Evolutionary conservation across 139 green algal genomes (phyloP), one percentile per base, ranked within the genome.

Genomic region (Haematococcus lacustris): DNA sequence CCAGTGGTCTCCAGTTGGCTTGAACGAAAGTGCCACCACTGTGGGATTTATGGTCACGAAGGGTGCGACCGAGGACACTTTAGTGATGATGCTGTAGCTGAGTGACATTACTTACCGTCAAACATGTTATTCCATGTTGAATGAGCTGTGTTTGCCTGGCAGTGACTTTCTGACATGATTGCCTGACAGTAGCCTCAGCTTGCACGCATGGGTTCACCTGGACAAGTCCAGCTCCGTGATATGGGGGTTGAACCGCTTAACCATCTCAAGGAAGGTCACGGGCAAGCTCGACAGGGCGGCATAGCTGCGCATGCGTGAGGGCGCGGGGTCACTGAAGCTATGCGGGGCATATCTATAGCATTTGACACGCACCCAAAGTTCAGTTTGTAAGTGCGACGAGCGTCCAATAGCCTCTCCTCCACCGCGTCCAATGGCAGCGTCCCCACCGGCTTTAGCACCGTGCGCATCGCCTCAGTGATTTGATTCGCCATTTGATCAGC

Each of bases 221-320:
- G 87, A 91, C 33, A 91, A 78, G 76, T 93, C 88, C 68, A 93
- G 77, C 73, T 91, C 88, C 47, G 79, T 82, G 34, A 93, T 83
- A 59, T 90, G 78, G 0, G 85, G 76, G 59, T 89, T 90, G 61
- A 80, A 82, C 63, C 80, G 86, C 51, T 86, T 84, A 25, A 91
- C 80, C 40, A 84, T 66, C 0, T 87, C 73, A 30, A 88, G 66
- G 63, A 89, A 87, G 3, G 76, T 80, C 9, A 61, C 17, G 23
- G 86, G 86, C 2, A 93, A 74, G 30, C 78, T 59, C 25, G 71
- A 69, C 7, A 90, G 37, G 38, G 77, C 82, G 34, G 85, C 78
- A 74, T 90, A 92, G 2, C 84, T 92, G 80, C 67, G 4, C 3
- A 23, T 28, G 32, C 35, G 17, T 9, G 28, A 30, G 7, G 53